phyloP scores from a whole-genome alignment of 345 rosid species.

The Brassica juncea region DNA sequence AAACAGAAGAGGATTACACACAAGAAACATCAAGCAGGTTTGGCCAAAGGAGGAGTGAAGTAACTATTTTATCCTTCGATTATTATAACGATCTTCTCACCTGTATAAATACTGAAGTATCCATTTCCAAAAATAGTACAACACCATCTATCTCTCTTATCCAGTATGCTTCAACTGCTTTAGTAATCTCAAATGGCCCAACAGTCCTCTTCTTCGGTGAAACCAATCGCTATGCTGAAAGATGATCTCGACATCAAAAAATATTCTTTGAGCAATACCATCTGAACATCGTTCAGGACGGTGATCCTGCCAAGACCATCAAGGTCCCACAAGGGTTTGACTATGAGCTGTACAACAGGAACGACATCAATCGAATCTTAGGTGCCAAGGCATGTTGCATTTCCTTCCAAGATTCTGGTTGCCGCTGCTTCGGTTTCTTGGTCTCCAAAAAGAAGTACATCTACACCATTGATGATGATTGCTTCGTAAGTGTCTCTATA shows the following conservation, averaged over 20 bases:
- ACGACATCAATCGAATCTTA: constrained; percentile 54
- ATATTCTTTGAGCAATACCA: constrained; percentile 58
- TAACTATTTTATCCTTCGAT: neutral
- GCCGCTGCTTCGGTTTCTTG: constrained; percentile 61
- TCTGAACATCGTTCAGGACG: constrained; percentile 56
- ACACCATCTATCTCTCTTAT: neutral
- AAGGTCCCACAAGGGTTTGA: constrained; percentile 60
- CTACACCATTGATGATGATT: constrained; percentile 62
- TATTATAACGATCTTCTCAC: neutral
- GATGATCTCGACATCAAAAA: constrained; percentile 60
- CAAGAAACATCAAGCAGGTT: neutral
- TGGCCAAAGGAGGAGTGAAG: neutral
- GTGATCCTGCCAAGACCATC: constrained; percentile 54
- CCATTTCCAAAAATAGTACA: constrained; percentile 2
- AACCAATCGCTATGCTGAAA: constrained; percentile 47
- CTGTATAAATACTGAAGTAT: constrained; percentile 7
- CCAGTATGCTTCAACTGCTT: neutral
- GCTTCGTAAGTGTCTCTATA: constrained; percentile 45
- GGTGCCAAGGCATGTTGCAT: constrained; percentile 63
- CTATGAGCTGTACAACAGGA: constrained; percentile 55
- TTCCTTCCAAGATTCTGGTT: constrained; percentile 59
- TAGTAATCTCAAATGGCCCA: constrained; percentile 15
- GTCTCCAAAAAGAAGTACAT: constrained; percentile 44
- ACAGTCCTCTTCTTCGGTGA: constrained; percentile 32
- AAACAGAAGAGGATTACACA: neutral